Conservation (phyloP, 257 asterid species). For the Solanum peruvianum region DNA sequence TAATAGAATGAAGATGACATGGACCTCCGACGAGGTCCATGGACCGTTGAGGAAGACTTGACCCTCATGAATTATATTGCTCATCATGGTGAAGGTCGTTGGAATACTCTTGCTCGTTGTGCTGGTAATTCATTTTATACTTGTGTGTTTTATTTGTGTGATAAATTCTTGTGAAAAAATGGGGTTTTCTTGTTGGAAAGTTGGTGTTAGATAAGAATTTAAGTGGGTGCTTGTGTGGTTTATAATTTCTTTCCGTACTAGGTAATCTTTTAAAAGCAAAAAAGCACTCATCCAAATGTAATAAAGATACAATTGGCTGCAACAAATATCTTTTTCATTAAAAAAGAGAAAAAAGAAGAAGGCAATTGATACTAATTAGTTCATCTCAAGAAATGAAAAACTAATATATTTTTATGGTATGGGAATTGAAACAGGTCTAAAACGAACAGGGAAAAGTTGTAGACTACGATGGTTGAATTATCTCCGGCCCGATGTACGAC, state of each 20-base stretch:
- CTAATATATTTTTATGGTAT: neutral
- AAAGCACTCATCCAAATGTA: neutral
- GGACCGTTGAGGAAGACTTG: slow-evolving; percentile 50
- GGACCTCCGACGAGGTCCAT: slow-evolving; percentile 20
- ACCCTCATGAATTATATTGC: slow-evolving; percentile 62
- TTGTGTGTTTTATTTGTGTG: neutral
- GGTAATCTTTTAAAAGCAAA: slow-evolving; percentile 16
- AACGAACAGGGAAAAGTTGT: slow-evolving; percentile 86
- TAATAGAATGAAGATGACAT: slow-evolving; percentile 18
- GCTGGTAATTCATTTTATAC: slow-evolving; percentile 36
- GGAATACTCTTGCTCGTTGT: slow-evolving; percentile 73
- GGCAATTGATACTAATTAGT: neutral
- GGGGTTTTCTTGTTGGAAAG: neutral
- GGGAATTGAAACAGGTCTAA: slow-evolving; percentile 33
- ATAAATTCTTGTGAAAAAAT: neutral
- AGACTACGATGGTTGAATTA: slow-evolving; percentile 69
- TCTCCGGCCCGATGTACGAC: slow-evolving; percentile 82
- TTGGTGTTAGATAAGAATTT: neutral
- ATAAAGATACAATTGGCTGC: neutral
- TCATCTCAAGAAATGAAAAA: neutral
- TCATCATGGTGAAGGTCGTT: slow-evolving; percentile 84
- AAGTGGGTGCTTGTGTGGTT: neutral
- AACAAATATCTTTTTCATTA: neutral
- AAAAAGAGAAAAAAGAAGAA: neutral
- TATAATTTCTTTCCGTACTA: neutral